phyloP scores from a whole-genome alignment of 202 grass and related monocot genomes.

The Alloteropsis angusta region DNA sequence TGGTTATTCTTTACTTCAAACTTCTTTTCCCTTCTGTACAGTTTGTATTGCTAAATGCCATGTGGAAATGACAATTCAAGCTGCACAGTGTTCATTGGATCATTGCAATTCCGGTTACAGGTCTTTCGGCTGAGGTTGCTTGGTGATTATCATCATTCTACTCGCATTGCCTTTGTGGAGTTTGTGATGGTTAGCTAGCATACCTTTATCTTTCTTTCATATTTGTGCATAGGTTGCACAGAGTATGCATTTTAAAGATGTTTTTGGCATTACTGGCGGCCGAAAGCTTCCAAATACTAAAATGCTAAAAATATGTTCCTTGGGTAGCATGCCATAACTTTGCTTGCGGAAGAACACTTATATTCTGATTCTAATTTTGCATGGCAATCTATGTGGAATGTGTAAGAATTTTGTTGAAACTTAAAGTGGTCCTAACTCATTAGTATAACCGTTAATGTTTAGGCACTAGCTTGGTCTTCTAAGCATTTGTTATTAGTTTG shows the following conservation, averaged over 20 bases:
- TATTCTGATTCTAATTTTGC: no score
- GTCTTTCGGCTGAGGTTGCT: constrained; percentile 91
- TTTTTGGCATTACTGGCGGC: background rate
- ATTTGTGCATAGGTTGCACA: background rate
- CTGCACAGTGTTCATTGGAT: constrained; percentile 2
- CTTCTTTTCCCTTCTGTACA: background rate
- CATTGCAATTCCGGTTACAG: constrained; percentile 33
- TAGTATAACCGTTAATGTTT: no score
- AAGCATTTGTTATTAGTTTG: no score
- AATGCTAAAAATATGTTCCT: background rate
- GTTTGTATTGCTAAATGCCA: background rate
- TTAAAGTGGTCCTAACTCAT: no score
- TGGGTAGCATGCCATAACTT: background rate
- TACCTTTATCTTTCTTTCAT: background rate
- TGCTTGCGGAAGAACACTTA: background rate
- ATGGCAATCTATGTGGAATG: no score
- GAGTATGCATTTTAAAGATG: background rate
- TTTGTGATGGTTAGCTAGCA: constrained; percentile 87
- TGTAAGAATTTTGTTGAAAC: no score
- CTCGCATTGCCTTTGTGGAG: constrained; percentile 96
- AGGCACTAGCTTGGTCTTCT: no score
- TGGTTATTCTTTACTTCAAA: constrained; percentile 17
- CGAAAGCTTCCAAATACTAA: background rate
- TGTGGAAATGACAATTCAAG: constrained; percentile 22
- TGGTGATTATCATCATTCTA: constrained; percentile 92